Evolutionary conservation across 2,329 filamentous ascomycete genomes (phyloP).

Genomic region (Sporothrix brunneoviolacea): DNA sequence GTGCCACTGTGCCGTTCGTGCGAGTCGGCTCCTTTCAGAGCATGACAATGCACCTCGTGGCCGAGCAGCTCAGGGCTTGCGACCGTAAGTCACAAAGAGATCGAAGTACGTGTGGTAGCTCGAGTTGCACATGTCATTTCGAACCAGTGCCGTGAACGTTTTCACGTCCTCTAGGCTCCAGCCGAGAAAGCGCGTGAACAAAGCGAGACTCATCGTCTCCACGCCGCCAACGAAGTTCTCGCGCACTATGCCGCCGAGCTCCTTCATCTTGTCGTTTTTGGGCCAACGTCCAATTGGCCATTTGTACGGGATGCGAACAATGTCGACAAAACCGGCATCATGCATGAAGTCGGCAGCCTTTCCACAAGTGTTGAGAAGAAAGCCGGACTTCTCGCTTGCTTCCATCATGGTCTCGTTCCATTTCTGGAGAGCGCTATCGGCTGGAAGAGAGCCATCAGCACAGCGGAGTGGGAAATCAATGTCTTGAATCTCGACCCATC

Average conservation of each 20-base stretch:
- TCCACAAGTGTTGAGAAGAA: conserved; percentile 24
- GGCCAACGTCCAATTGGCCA: conserved; percentile 35
- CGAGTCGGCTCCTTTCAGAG: no score
- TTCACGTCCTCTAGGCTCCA: conserved; percentile 28
- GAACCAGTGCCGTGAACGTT: conserved; percentile 22
- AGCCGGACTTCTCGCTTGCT: conserved; percentile 23
- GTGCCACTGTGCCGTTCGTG: no score
- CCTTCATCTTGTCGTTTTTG: conserved; percentile 28
- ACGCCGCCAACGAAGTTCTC: conserved; percentile 27
- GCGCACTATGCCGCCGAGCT: conserved; percentile 28
- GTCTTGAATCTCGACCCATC: conserved; percentile 24
- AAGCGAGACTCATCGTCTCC: conserved; percentile 30
- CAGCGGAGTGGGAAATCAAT: conserved; percentile 27
- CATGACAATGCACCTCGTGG: no score
- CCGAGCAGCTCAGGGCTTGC: conserved; percentile 23
- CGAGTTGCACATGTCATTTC: conserved; percentile 23
- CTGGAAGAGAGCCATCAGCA: conserved; percentile 24
- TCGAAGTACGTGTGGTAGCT: conserved; percentile 25
- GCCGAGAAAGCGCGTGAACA: conserved; percentile 31
- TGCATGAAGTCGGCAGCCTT: conserved; percentile 23
- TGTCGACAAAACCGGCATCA: conserved; percentile 29
- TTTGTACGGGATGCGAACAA: conserved; percentile 26
- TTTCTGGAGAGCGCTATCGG: conserved; percentile 20
- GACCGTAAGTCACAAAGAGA: conserved; percentile 24
- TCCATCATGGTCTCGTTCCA: conserved; percentile 28